Evolutionary conservation across 352 stramenopile genomes (phyloP), one percentile per base, ranked within the genome.

Genomic region (Phytophthora hybrid): DNA sequence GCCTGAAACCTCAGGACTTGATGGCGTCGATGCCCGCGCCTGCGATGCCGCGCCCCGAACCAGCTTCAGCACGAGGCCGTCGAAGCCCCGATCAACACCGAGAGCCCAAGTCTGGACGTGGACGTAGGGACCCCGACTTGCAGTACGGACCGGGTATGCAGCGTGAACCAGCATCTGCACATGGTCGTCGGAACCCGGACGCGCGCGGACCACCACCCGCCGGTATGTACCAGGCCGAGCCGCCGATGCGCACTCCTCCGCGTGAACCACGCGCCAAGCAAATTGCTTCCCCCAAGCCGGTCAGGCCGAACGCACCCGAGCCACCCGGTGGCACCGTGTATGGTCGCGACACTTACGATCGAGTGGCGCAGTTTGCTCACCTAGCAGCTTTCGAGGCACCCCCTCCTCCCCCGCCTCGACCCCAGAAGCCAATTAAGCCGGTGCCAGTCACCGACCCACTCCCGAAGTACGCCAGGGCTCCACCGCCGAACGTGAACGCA

Each of bases 361-460:
- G 70, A 64, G 65, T 75, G 16, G 65, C 66, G 9, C 64, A 71
- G 41, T 80, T 80, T 63, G 74, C 74, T n/a, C 74, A 78, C 9
- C 34, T 78, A 53, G 74, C 74, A 55, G 74, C 70, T 5, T 80
- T 80, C 47, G 74, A 80, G 26, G 70, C 70, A 55, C 74, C 70
- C 8, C 51, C 69, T 8, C 73, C 69, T 26, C 62, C 63, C 5
- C 69, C 73, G 58, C 69, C 63, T 55, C 49, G 69, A 59, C 69
- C 73, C 39, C 69, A 74, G 11, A 80, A 46, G 41, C 47, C 65
- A 5, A 73, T 78, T 68, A 67, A 80, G 23, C 52, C 74, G 14
- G 70, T 78, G 14, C 56, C 56, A 2, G 58, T 78, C 16, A 18
- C 64, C 3, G 59, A 80, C n/a, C 44, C 65, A 21, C 52, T 80